These are phyloP conservation scores for Haplosporangium sp. DNA, from an alignment of 371 early-diverging fungal genomes.

Conservation along the genomic window DNA sequence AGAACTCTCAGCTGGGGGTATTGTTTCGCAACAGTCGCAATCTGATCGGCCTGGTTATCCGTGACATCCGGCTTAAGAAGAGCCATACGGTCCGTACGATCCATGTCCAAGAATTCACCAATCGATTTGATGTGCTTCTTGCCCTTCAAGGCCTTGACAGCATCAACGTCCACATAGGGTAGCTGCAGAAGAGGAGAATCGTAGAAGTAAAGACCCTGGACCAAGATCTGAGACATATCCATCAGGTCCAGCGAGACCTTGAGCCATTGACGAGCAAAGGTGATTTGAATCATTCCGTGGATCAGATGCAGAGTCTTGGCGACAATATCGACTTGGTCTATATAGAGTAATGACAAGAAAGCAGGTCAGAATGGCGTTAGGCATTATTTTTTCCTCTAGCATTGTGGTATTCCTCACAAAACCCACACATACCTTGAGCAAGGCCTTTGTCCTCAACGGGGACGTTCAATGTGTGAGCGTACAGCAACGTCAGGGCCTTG, in stretches of 20 bases:
- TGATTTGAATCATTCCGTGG: constrained; percentile 88
- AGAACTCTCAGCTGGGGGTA: constrained; percentile 79
- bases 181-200: constrained; percentile 87
- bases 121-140: constrained; percentile 66
- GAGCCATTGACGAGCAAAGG: constrained; percentile 88
- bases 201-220: constrained; percentile 83
- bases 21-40: constrained; percentile 77
- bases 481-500: constrained; percentile 84
- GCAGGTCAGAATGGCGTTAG: not conserved
- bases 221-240: constrained; percentile 83
- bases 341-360: not conserved
- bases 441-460: constrained; percentile 66
- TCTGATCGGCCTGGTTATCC: constrained; percentile 72
- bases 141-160: constrained; percentile 52
- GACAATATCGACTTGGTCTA: constrained; percentile 81
- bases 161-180: constrained; percentile 72
- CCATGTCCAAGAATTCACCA: constrained; percentile 72
- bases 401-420: not conserved
- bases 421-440: constrained; percentile 58
- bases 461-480: constrained; percentile 88
- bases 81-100: constrained; percentile 70
- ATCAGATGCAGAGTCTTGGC: constrained; percentile 77
- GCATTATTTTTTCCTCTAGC: not conserved
- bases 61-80: constrained; percentile 63
- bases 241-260: constrained; percentile 67